Percentiles rank a stretch among this genome's conserved stretches.
Conservation (phyloP, 2,329 filamentous ascomycete species). For the Clonostachys byssicola region DNA sequence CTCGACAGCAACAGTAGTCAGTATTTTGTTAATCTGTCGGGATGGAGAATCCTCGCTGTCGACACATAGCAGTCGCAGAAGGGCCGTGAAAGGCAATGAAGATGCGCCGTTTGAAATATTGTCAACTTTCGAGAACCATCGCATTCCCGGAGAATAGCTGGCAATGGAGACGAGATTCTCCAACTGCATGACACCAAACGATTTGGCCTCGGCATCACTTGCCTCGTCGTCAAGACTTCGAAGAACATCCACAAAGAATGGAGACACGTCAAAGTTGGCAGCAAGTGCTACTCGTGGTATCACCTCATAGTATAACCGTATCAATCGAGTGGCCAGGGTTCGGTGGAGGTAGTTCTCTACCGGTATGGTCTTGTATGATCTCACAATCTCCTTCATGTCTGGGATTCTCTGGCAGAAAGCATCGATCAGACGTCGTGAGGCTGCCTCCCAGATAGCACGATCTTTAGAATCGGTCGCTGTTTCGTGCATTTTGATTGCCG, state of each 20-base stretch:
- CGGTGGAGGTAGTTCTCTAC: slow-evolving; percentile 70
- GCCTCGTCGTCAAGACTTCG: slow-evolving; percentile 47
- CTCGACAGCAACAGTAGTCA: slow-evolving; percentile 59
- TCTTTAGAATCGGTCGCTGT: slow-evolving; percentile 19
- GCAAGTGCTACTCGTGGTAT: slow-evolving; percentile 75
- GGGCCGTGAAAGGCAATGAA: slow-evolving; percentile 65
- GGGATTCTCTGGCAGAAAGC: slow-evolving; percentile 79
- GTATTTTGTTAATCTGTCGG: slow-evolving; percentile 46
- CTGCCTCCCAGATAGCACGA: slow-evolving; percentile 58
- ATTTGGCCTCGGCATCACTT: slow-evolving; percentile 40
- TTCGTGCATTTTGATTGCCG: slow-evolving; percentile 57
- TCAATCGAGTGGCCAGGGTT: slow-evolving; percentile 72
- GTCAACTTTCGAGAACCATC: slow-evolving; percentile 80
- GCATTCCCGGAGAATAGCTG: slow-evolving; percentile 75
- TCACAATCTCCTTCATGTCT: slow-evolving; percentile 74
- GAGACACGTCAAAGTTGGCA: slow-evolving; percentile 84
- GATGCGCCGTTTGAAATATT: slow-evolving; percentile 39
- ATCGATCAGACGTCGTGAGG: slow-evolving; percentile 61
- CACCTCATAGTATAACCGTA: slow-evolving; percentile 81
- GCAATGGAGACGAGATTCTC: slow-evolving; percentile 80
- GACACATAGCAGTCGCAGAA: slow-evolving; percentile 46
- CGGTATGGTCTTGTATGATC: slow-evolving; percentile 65
- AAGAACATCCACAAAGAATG: slow-evolving; percentile 67
- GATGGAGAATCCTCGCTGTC: slow-evolving; percentile 19
- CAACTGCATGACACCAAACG: slow-evolving; percentile 67